Base-by-base conservation (phyloP, 2,329 filamentous ascomycete species). In the Fusarium phyllophilum region DNA sequence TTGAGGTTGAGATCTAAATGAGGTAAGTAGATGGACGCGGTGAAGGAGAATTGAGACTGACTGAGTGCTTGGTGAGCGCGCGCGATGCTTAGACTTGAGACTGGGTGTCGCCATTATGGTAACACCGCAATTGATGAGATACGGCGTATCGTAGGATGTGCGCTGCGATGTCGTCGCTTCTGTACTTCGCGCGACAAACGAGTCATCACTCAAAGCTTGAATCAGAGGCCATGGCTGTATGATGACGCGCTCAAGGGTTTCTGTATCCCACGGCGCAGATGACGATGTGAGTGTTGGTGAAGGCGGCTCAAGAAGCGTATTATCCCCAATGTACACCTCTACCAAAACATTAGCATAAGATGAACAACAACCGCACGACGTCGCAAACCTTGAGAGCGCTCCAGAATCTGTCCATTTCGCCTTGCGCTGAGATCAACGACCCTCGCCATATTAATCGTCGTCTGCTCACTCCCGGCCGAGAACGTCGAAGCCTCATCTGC, bases 161-260 rank as follows among this genome's bases (percentile, higher is more conserved):
- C 73, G 69, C 1, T 44, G 24, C 20, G 52, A 54, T 8, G 59
- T 67, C 1, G 66, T 75, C 6, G 72, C 60, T 44, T 75, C 69
- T 7, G 73, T 75, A n/a, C 73, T 75, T 26, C 73, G 61, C 1
- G 66, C 66, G 18, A 75, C 17, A 36, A 73, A 75, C 0, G 73
- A 75, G 11, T 72, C 73, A 18, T 73, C 59, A 12, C 69, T 68
- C 4, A 75, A 55, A 8, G 66, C 52, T 49, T 75, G 73, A 5
- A 75, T 29, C 7, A 75, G 46, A 10, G 68, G 62, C 42, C 73
- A 75, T 0, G 66, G 66, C 5, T 57, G 69, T 3, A 75, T 4
- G 7, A 65, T 22, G 13, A 65, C 54, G 2, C 49, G 42, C 20
- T 68, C 69, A 5, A 59, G 7, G 3, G 49, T 41, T n/a, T 68